phyloP scores from a whole-genome alignment of 164 flowering plant genomes.

The Warburgia ugandensis region DNA sequence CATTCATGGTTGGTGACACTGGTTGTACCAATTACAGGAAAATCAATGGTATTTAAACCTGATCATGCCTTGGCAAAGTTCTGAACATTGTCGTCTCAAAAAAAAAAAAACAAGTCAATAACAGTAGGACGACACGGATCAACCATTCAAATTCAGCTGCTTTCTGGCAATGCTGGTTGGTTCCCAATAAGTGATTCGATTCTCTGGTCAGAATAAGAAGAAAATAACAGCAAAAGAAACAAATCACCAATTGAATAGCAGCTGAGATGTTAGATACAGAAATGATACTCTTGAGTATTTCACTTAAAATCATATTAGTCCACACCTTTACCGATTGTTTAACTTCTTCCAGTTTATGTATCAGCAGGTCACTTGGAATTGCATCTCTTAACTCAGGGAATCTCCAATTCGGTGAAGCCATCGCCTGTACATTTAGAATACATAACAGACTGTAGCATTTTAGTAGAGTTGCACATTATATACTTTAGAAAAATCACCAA shows the following conservation, averaged over 20 bases:
- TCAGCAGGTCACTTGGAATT: slow-evolving; percentile 39
- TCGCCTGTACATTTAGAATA: slow-evolving; percentile 19
- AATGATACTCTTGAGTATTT: too few species aligned
- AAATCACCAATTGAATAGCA: neutral
- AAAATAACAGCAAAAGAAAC: neutral
- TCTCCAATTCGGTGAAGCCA: slow-evolving; percentile 31
- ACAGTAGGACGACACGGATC: too few species aligned
- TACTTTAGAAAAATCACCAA: too few species aligned
- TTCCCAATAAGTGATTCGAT: slow-evolving; percentile 42
- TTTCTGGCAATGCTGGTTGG: slow-evolving; percentile 13
- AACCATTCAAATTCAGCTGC: slow-evolving; percentile 19
- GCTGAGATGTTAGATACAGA: too few species aligned
- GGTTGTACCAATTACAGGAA: too few species aligned
- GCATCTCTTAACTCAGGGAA: slow-evolving; percentile 31
- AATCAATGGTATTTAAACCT: too few species aligned
- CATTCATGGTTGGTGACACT: too few species aligned
- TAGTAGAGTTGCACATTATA: neutral
- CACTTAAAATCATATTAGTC: too few species aligned
- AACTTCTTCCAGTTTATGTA: slow-evolving; percentile 72
- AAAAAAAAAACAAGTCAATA: too few species aligned
- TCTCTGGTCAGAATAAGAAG: slow-evolving; percentile 25
- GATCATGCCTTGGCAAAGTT: too few species aligned
- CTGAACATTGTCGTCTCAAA: too few species aligned
- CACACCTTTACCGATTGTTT: slow-evolving; percentile 65
- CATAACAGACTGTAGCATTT: neutral